Percentiles rank a stretch among this genome's conserved stretches.
These are phyloP conservation scores for Kregervanrija pseudodelftensis DNA, from an alignment of 805 yeast genomes.

Conservation along the genomic window DNA sequence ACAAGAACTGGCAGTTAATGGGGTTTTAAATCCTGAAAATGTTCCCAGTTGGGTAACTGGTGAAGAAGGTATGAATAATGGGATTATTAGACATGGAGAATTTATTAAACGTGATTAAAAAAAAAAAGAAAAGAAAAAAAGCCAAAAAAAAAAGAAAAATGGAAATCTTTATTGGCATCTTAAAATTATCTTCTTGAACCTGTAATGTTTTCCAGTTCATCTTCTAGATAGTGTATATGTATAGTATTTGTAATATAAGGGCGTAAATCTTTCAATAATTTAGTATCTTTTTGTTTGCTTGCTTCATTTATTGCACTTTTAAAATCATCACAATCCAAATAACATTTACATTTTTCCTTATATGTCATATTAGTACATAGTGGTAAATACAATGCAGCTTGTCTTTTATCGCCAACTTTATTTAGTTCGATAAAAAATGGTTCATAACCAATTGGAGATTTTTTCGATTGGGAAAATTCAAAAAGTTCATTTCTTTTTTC, in stretches of 20 bases:
- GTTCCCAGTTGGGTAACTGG: conserved; percentile 79
- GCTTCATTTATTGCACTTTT: conserved; percentile 46
- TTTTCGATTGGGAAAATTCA: conserved; percentile 42
- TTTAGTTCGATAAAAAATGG: conserved; percentile 53
- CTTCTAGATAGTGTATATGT: conserved; percentile 12
- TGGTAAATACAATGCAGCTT: conserved; percentile 54
- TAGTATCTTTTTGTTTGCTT: conserved; percentile 35
- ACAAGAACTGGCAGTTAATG: conserved; percentile 53
- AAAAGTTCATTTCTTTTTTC: conserved; percentile 48
- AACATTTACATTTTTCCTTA: conserved; percentile 43
- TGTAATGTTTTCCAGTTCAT: conserved; percentile 16
- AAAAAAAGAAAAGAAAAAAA: neutral
- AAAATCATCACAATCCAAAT: conserved; percentile 44
- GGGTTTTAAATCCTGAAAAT: conserved; percentile 41
- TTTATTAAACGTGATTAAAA: conserved; percentile 10
- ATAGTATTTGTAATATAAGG: conserved; percentile 8
- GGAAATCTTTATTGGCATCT: neutral
- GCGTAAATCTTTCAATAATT: conserved; percentile 16
- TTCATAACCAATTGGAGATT: conserved; percentile 60
- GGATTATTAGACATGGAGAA: conserved; percentile 35
- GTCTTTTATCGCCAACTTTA: conserved; percentile 46
- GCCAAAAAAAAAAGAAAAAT: too few species aligned
- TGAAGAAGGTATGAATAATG: conserved; percentile 53
- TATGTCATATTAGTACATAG: conserved; percentile 40
- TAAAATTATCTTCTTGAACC: conserved; percentile 9